These are phyloP conservation scores for Backusella luteola DNA, from an alignment of 192 early-diverging fungal genomes.

Conservation along the genomic window DNA sequence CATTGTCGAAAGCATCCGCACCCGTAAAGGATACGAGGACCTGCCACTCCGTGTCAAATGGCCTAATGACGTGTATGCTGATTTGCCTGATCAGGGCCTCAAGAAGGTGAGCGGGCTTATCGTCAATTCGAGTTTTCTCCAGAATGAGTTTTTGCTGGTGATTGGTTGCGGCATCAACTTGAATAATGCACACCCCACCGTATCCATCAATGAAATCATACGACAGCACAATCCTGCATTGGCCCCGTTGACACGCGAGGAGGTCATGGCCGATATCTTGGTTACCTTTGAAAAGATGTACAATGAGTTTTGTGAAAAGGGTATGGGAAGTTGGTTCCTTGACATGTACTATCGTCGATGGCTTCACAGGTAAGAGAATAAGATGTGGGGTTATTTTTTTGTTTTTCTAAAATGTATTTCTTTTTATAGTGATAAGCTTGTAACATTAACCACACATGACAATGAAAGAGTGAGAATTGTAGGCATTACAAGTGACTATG, in stretches of 20 bases:
- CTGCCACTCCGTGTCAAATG: constrained; percentile 90
- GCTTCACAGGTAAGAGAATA: constrained; percentile 67
- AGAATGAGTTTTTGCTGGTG: constrained; percentile 74
- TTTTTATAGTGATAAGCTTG: constrained; percentile 55
- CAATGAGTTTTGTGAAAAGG: constrained; percentile 59
- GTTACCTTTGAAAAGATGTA: constrained; percentile 79
- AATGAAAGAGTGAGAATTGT: constrained; percentile 62
- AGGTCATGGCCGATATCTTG: constrained; percentile 61
- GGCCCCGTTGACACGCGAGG: constrained; percentile 64
- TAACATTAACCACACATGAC: constrained; percentile 60
- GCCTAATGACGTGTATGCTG: constrained; percentile 97
- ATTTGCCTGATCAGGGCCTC: constrained; percentile 44
- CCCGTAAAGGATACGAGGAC: constrained; percentile 69
- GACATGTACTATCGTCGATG: constrained; percentile 80
- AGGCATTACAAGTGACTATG: constrained; percentile 74
- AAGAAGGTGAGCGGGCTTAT: constrained; percentile 90
- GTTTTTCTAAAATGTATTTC: neutral
- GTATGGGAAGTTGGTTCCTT: constrained; percentile 60
- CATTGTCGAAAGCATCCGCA: constrained; percentile 73
- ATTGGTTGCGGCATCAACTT: constrained; percentile 91
- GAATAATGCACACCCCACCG: constrained; percentile 80
- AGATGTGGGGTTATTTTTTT: neutral
- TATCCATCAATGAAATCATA: constrained; percentile 83
- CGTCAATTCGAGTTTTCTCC: constrained; percentile 76
- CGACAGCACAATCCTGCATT: constrained; percentile 52